Percentiles rank a stretch among this genome's conserved stretches.
Conservation (phyloP, 805 yeast species). For the Kuraishia floccosa region DNA sequence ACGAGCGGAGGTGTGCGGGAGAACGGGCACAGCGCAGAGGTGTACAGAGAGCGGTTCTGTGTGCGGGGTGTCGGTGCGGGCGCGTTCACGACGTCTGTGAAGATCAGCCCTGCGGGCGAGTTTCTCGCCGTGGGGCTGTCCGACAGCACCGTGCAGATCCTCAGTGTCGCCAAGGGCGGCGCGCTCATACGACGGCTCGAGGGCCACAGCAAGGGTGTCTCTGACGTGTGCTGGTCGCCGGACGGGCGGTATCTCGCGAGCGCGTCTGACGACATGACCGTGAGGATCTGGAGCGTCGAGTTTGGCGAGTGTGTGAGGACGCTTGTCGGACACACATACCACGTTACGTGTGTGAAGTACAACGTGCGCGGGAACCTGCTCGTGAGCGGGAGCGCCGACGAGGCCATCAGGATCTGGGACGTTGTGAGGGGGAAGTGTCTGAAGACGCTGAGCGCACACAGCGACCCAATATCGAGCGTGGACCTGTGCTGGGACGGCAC, state of each 20-base stretch:
- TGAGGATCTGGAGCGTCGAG: slow-evolving; percentile 58
- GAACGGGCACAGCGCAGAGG: no score
- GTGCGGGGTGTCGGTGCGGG: no score
- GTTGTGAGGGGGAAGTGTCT: slow-evolving; percentile 54
- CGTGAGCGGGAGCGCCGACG: slow-evolving; percentile 81
- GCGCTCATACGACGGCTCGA: slow-evolving; percentile 18
- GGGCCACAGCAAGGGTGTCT: slow-evolving; percentile 65
- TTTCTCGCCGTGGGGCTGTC: no score
- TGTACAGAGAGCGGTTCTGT: no score
- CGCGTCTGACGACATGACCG: slow-evolving; percentile 76
- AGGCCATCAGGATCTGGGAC: slow-evolving; percentile 88
- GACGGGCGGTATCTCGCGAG: slow-evolving; percentile 65
- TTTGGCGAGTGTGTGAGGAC: slow-evolving; percentile 37
- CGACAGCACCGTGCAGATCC: slow-evolving; percentile 47
- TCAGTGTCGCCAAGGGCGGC: slow-evolving; percentile 33
- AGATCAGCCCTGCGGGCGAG: no score
- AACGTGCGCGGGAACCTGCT: slow-evolving; percentile 68
- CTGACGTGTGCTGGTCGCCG: slow-evolving; percentile 72
- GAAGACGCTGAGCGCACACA: slow-evolving; percentile 82
- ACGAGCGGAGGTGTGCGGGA: no score
- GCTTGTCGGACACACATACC: slow-evolving; percentile 75
- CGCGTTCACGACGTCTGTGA: no score
- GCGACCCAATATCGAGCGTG: slow-evolving; percentile 76
- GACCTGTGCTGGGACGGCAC: slow-evolving; percentile 73
- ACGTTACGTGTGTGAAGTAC: slow-evolving; percentile 63